Evolutionary conservation across 805 yeast species (phyloP).

Genomic region (Wickerhamomyces strasburgensis): DNA sequence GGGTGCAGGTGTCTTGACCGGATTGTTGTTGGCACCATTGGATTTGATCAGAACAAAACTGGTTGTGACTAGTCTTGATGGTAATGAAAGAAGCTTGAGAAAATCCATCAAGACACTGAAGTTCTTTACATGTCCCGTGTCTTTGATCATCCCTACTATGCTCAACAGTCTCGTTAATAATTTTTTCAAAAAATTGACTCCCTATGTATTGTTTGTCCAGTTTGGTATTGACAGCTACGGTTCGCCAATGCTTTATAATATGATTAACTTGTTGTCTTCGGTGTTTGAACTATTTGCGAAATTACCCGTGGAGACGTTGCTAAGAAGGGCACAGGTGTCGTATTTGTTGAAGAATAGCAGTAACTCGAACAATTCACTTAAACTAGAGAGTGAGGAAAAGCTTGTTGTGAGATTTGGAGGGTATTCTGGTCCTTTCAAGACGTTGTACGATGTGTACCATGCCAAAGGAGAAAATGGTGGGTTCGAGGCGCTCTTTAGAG

Average conservation of each 20-base stretch:
- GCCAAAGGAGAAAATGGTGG: constrained; percentile 41
- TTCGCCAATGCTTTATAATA: constrained; percentile 55
- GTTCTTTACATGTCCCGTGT: constrained; percentile 48
- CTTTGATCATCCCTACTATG: constrained; percentile 61
- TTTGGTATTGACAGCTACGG: constrained; percentile 64
- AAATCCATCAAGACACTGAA: constrained; percentile 53
- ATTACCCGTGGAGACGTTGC: constrained; percentile 82
- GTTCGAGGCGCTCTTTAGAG: constrained; percentile 61
- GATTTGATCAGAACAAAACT: constrained; percentile 76
- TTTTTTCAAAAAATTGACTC: constrained; percentile 62
- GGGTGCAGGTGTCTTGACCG: constrained; percentile 67
- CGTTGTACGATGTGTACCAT: constrained; percentile 42
- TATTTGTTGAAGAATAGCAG: constrained; percentile 40
- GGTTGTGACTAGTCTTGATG: constrained; percentile 60
- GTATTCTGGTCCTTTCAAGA: constrained; percentile 50
- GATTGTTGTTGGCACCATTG: constrained; percentile 70
- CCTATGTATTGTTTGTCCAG: constrained; percentile 52
- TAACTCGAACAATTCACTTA: constrained; percentile 28
- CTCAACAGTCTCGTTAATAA: constrained; percentile 57
- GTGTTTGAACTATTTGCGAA: constrained; percentile 66
- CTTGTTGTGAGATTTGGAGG: constrained; percentile 56
- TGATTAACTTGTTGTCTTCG: constrained; percentile 56
- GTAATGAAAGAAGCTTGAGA: constrained; percentile 60
- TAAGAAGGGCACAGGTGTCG: constrained; percentile 77
- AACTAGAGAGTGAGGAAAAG: constrained; percentile 39